Evolutionary conservation across 1,139 yeast genomes (phyloP).

Genomic region (Kurtzmaniella quercitrusa): DNA sequence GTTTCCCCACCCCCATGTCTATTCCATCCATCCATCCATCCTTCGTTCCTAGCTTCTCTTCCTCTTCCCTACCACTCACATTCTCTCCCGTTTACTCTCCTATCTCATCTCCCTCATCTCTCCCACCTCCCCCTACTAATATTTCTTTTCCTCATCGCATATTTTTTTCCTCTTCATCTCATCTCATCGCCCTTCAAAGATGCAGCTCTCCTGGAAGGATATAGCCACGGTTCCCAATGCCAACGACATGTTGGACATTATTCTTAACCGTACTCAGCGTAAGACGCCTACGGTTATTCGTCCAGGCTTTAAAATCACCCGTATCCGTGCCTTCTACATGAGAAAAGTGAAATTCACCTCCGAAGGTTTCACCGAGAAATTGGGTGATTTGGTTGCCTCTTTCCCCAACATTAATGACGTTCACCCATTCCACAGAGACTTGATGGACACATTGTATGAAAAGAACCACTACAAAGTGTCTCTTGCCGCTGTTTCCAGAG

Average conservation of each 20-base stretch:
- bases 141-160: neutral
- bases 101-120: neutral
- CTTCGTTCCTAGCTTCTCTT: neutral
- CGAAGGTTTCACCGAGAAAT: slow-evolving; percentile 92
- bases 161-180: neutral
- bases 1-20: too few species aligned
- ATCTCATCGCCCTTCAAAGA: slow-evolving; percentile 17
- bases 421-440: slow-evolving; percentile 97
- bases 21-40: neutral
- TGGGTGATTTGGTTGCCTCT: slow-evolving; percentile 76
- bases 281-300: slow-evolving; percentile 97
- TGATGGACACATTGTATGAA: slow-evolving; percentile 95
- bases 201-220: slow-evolving; percentile 99
- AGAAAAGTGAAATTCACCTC: slow-evolving; percentile 94
- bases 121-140: neutral
- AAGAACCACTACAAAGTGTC: slow-evolving; percentile 97
- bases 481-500: slow-evolving; percentile 91
- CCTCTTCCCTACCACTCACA: neutral
- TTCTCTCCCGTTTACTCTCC: neutral
- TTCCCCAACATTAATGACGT: slow-evolving; percentile 97
- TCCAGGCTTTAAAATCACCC: slow-evolving; percentile 92
- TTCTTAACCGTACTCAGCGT: slow-evolving; percentile 94
- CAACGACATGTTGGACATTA: slow-evolving; percentile 92
- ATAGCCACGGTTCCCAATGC: slow-evolving; percentile 91
- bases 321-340: slow-evolving; percentile 98